Percentiles rank a stretch among this genome's conserved stretches.
These are phyloP conservation scores for Pistacia atlantica DNA, from an alignment of 345 rosid species.

Conservation along the genomic window DNA sequence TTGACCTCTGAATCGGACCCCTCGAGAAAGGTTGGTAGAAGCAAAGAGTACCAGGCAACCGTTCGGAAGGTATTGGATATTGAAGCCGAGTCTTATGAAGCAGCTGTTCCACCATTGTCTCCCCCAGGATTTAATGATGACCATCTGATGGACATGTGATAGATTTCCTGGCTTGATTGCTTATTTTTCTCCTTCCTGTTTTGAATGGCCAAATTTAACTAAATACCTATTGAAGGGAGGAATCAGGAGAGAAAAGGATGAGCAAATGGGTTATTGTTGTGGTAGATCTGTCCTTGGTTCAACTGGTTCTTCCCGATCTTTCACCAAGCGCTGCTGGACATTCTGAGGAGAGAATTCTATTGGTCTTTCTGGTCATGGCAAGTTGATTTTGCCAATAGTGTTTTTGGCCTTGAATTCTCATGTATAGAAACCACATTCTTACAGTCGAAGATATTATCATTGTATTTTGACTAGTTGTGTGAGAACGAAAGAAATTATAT, in stretches of 20 bases:
- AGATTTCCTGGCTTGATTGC: slow-evolving; percentile 20
- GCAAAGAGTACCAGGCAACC: slow-evolving; percentile 44
- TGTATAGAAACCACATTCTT: slow-evolving; percentile 1
- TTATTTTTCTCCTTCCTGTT: slow-evolving; percentile 31
- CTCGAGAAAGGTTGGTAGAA: slow-evolving; percentile 50
- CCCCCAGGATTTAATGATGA: slow-evolving; percentile 58
- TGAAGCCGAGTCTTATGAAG: slow-evolving; percentile 29
- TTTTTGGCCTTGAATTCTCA: background rate
- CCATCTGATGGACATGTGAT: slow-evolving; percentile 26
- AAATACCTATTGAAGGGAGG: slow-evolving; percentile 30
- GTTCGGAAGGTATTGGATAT: slow-evolving; percentile 58
- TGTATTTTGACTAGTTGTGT: background rate
- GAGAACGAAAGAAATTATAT: background rate
- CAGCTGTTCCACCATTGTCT: slow-evolving; percentile 80
- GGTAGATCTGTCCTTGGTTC: slow-evolving; percentile 13
- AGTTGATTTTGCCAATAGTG: background rate
- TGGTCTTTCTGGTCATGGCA: background rate
- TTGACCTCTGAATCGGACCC: slow-evolving; percentile 51
- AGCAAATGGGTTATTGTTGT: slow-evolving; percentile 20
- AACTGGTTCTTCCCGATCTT: slow-evolving; percentile 46
- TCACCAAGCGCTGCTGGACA: slow-evolving; percentile 40
- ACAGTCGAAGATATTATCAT: background rate
- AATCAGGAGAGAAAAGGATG: slow-evolving; percentile 35
- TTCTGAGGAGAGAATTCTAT: slow-evolving; percentile 10
- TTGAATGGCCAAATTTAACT: slow-evolving; percentile 10